Conservation (phyloP, 2,329 filamentous ascomycete species). For the Alternaria ethzedia region DNA sequence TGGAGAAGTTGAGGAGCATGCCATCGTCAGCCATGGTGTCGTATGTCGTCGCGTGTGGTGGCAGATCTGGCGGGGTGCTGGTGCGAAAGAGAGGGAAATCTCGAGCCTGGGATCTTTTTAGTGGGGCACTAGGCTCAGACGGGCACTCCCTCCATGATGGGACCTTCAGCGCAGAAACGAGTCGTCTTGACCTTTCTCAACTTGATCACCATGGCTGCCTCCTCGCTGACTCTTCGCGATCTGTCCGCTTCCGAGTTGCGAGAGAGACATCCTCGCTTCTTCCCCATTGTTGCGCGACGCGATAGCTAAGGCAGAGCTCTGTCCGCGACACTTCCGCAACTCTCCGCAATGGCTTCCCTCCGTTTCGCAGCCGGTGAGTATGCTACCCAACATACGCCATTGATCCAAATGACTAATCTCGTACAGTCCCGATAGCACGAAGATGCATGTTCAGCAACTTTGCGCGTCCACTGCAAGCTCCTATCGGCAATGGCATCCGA, state of each 20-base stretch:
- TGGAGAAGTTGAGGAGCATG: constrained; percentile 90
- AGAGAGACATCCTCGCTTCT: background rate
- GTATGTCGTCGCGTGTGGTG: background rate
- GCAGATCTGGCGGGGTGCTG: constrained; percentile 8
- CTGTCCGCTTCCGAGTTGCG: constrained; percentile 11
- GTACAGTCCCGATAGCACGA: constrained; percentile 16
- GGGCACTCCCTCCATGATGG: constrained; percentile 9
- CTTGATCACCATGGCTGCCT: constrained; percentile 22
- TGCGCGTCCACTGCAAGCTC: background rate
- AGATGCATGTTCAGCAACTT: constrained; percentile 3
- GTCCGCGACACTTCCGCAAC: constrained; percentile 27
- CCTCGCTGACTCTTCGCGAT: background rate
- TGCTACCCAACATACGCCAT: constrained; percentile 10
- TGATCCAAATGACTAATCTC: constrained; percentile 17
- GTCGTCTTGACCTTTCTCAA: constrained; percentile 30
- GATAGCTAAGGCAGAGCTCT: constrained; percentile 5
- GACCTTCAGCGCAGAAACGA: constrained; percentile 33
- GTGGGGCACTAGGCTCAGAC: constrained; percentile 20
- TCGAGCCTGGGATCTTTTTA: constrained; percentile 25
- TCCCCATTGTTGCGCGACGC: background rate
- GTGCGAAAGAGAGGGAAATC: constrained; percentile 13
- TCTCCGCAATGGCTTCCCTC: constrained; percentile 33
- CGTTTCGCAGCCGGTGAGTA: constrained; percentile 26
- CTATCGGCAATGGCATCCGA: constrained; percentile 17
- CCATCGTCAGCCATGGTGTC: constrained; percentile 86